Evolutionary conservation across 2,329 filamentous ascomycete species (phyloP).

Genomic region (Pestalotiopsis sp.): DNA sequence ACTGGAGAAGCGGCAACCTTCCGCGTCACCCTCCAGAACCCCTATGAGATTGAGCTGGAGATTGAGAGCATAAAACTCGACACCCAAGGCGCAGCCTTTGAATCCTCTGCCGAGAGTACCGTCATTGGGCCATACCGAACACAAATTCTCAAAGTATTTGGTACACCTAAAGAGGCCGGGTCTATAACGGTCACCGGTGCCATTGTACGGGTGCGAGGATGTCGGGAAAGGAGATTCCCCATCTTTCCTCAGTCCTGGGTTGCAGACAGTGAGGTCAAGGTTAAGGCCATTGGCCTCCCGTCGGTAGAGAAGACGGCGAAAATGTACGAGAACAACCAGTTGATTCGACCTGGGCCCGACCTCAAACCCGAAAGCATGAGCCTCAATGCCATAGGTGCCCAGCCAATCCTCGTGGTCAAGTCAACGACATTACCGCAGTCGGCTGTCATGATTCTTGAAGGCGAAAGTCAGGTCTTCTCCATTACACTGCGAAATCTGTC

Average conservation of each 20-base stretch:
- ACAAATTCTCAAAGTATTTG: constrained; percentile 74
- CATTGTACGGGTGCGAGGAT: constrained; percentile 77
- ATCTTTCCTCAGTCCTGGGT: constrained; percentile 81
- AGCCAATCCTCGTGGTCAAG: constrained; percentile 77
- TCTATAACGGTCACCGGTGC: constrained; percentile 77
- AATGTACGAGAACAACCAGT: constrained; percentile 31
- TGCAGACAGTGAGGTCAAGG: constrained; percentile 68
- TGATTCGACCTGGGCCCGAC: constrained; percentile 41
- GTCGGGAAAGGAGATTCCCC: constrained; percentile 79
- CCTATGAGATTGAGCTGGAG: constrained; percentile 89
- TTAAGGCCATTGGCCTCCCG: constrained; percentile 74
- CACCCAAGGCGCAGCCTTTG: constrained; percentile 73
- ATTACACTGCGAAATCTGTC: constrained; percentile 83
- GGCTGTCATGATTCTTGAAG: constrained; percentile 90
- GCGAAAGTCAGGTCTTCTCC: constrained; percentile 77
- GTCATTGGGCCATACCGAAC: constrained; percentile 81
- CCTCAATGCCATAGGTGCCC: constrained; percentile 76
- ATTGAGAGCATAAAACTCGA: constrained; percentile 81
- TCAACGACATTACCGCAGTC: constrained; percentile 80
- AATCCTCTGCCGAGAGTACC: constrained; percentile 65
- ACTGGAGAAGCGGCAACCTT: constrained; percentile 79
- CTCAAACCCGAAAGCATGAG: constrained; percentile 56
- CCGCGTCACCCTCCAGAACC: constrained; percentile 85
- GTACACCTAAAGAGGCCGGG: constrained; percentile 69
- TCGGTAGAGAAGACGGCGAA: constrained; percentile 50